Percentiles rank a stretch among this genome's conserved stretches.
Conservation (phyloP, 225 moss, liverwort and hornwort genomes). For the Climacium dendroides region DNA sequence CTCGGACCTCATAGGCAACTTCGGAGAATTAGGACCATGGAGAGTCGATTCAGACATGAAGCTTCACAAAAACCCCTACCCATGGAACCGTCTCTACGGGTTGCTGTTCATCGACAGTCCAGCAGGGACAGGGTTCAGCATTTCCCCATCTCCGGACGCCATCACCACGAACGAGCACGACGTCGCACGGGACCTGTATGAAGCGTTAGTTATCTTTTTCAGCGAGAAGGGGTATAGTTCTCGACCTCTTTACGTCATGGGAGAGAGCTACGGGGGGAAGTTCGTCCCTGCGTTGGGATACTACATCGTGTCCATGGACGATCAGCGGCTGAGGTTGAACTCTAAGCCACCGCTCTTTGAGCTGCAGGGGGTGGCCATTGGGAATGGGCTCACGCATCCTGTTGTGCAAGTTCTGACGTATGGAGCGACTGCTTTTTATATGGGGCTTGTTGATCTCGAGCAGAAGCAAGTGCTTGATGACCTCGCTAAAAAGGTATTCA, state of each 20-base stretch:
- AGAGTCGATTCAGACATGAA: conserved; percentile 8
- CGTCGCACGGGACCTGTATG: conserved; percentile 24
- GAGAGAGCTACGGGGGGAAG: conserved; percentile 42
- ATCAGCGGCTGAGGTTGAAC: not conserved
- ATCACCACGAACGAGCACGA: conserved; percentile 11
- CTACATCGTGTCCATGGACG: conserved; percentile 3
- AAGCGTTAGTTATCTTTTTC: conserved; percentile 19
- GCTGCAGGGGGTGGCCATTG: conserved; percentile 29
- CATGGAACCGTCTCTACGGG: conserved; percentile 34
- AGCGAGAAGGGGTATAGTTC: not conserved
- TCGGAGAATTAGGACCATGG: conserved; percentile 47
- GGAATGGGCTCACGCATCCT: conserved; percentile 42
- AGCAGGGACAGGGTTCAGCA: conserved; percentile 45
- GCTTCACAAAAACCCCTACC: conserved; percentile 17
- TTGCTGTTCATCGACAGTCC: conserved; percentile 46
- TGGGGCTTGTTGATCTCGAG: conserved; percentile 23
- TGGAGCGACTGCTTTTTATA: conserved; percentile 28
- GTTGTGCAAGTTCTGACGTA: conserved; percentile 20
- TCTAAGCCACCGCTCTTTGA: not conserved
- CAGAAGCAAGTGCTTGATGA: conserved; percentile 18
- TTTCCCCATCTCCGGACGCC: conserved; percentile 7
- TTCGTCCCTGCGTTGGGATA: conserved; percentile 24
- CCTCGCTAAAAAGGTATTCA: conserved; percentile 18
- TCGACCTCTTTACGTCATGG: conserved; percentile 28
- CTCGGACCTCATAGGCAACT: conserved; percentile 31